Evolutionary conservation across 495 filamentous ascomycete species (phyloP).

Genomic region (Astrothelium subdiscretum): DNA sequence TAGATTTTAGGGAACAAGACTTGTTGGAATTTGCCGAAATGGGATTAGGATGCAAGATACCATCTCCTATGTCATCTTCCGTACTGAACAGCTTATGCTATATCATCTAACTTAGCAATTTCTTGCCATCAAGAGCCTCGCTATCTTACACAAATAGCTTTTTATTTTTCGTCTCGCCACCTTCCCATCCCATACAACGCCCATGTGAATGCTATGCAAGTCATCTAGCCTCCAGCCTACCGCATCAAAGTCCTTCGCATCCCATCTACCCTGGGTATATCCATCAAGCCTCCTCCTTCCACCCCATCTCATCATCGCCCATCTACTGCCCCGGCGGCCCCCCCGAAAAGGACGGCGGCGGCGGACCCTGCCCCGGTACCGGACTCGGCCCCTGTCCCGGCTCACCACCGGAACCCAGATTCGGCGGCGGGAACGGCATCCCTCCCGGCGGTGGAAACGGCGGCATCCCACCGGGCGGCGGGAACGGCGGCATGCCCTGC

Average conservation of each 20-base stretch:
- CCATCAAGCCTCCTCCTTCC: not conserved
- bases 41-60: not conserved
- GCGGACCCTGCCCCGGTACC: not conserved
- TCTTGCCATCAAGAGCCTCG: not conserved
- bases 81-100: not conserved
- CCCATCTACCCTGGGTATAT: no score
- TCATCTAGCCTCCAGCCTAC: not conserved
- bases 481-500: conserved; percentile 9
- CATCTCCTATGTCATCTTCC: not conserved
- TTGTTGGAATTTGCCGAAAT: not conserved
- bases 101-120: not conserved
- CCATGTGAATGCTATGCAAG: not conserved
- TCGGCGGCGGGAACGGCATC: conserved; percentile 18
- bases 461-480: conserved; percentile 11
- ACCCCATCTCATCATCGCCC: not conserved
- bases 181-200: not conserved
- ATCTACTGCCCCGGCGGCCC: not conserved
- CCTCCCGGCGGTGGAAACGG: conserved; percentile 7
- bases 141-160: not conserved
- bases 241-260: not conserved
- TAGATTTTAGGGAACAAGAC: no score
- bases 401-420: conserved; percentile 4
- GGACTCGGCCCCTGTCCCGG: not conserved
- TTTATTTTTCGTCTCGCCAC: not conserved
- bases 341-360: not conserved